Conservation (phyloP, 1,139 yeast genomes). For the Blastobotrys capitulatus region DNA sequence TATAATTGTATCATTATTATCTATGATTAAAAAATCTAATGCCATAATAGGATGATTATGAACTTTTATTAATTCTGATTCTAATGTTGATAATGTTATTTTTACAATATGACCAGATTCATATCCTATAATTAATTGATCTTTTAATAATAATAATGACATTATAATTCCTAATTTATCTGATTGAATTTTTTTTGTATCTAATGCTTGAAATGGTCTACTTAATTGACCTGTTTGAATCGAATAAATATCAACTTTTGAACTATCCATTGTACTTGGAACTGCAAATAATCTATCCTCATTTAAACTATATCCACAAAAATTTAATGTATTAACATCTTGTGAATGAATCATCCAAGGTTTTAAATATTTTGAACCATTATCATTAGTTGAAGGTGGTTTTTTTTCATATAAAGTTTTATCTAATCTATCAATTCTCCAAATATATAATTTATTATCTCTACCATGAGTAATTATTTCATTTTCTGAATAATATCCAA, state of each 20-base stretch:
- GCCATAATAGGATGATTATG: slow-evolving; percentile 33
- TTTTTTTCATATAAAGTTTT: slow-evolving; percentile 11
- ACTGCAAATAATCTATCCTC: slow-evolving; percentile 27
- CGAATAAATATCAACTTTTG: slow-evolving; percentile 33
- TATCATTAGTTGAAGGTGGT: slow-evolving; percentile 18
- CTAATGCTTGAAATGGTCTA: slow-evolving; percentile 11
- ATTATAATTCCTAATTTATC: slow-evolving; percentile 35
- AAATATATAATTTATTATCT: slow-evolving; percentile 34
- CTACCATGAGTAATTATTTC: slow-evolving; percentile 36
- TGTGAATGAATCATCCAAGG: slow-evolving; percentile 35
- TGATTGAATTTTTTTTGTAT: slow-evolving; percentile 1
- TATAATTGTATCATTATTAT: background rate
- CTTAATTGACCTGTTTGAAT: slow-evolving; percentile 13
- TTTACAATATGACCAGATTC: slow-evolving; percentile 36
- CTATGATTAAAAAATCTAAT: background rate
- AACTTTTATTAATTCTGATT: slow-evolving; percentile 17
- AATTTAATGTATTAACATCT: slow-evolving; percentile 38
- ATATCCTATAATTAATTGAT: slow-evolving; percentile 32
- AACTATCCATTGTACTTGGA: slow-evolving; percentile 36
- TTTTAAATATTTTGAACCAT: slow-evolving; percentile 20
- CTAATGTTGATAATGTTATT: slow-evolving; percentile 15
- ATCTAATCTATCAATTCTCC: slow-evolving; percentile 14
- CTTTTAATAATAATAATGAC: slow-evolving; percentile 30
- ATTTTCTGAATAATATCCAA: slow-evolving; percentile 22
- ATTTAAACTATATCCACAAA: slow-evolving; percentile 29